Percentiles rank a stretch among this genome's conserved stretches.
These are phyloP conservation scores for Zizania latifolia DNA, from an alignment of 176 grass and related monocot species.

Conservation along the genomic window DNA sequence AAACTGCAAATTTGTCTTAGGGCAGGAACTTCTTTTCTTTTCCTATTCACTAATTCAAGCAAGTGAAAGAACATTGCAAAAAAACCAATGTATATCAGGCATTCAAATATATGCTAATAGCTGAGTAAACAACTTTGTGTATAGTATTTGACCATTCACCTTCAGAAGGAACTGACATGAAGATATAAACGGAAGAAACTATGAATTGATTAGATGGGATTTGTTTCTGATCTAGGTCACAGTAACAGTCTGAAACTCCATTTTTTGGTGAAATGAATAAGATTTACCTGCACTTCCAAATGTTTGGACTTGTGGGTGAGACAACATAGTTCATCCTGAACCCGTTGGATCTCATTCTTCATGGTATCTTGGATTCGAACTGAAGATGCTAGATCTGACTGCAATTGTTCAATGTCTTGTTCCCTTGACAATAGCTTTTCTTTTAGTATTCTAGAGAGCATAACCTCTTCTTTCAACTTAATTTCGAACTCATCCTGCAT, in stretches of 20 bases:
- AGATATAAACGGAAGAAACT: not conserved
- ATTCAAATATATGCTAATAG: not conserved
- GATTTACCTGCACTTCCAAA: conserved; percentile 65
- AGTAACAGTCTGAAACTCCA: not conserved
- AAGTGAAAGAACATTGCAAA: not conserved
- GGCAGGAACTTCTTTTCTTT: not conserved
- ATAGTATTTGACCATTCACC: conserved; percentile 4
- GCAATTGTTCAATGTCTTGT: conserved; percentile 59
- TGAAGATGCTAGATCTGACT: conserved; percentile 55
- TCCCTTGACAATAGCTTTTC: conserved; percentile 57
- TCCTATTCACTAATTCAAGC: not conserved
- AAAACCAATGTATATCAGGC: not conserved
- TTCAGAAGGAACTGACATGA: not conserved
- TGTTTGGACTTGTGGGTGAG: conserved; percentile 58
- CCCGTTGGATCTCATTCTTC: conserved; percentile 50
- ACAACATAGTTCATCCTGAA: conserved; percentile 52
- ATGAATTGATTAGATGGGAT: conserved; percentile 10
- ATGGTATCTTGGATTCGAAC: conserved; percentile 41
- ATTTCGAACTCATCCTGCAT: conserved; percentile 54
- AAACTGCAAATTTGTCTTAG: not conserved
- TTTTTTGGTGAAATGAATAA: not conserved
- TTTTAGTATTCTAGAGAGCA: conserved; percentile 58
- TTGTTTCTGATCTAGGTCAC: not conserved
- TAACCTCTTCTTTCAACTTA: conserved; percentile 60
- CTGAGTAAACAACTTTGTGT: not conserved